These are phyloP conservation scores for Chrysoporthe puriensis DNA, from an alignment of 2,329 filamentous ascomycete genomes.

Conservation along the genomic window DNA sequence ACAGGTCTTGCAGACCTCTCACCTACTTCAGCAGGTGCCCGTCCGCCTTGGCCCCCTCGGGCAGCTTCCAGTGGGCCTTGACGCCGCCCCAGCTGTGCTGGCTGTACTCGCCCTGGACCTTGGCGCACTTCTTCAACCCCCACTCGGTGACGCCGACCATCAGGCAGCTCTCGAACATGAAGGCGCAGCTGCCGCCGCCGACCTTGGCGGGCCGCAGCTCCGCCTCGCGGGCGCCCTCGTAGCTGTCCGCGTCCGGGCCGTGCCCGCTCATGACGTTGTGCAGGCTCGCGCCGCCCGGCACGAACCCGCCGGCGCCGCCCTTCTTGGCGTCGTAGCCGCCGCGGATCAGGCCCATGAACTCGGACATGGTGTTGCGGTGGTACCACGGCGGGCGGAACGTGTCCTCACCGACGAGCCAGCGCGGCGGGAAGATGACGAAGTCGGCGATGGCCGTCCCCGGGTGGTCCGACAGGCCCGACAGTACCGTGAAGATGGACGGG, in stretches of 20 bases:
- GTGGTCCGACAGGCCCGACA: constrained; percentile 64
- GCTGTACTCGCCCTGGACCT: constrained; percentile 70
- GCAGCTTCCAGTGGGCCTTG: constrained; percentile 52
- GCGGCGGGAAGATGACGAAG: constrained; percentile 73
- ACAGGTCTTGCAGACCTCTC: background rate
- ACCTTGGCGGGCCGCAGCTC: constrained; percentile 61
- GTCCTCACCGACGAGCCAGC: constrained; percentile 70
- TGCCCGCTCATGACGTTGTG: constrained; percentile 75
- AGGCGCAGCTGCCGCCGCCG: constrained; percentile 64
- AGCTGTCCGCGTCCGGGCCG: constrained; percentile 62
- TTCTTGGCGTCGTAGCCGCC: constrained; percentile 66
- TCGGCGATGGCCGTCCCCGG: constrained; percentile 69
- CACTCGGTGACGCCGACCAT: constrained; percentile 76
- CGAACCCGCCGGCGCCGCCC: constrained; percentile 57
- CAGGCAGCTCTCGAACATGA: constrained; percentile 71
- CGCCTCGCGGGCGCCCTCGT: constrained; percentile 59
- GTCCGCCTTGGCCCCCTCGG: constrained; percentile 25
- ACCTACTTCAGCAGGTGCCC: constrained; percentile 37
- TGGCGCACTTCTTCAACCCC: constrained; percentile 63
- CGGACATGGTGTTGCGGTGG: constrained; percentile 70
- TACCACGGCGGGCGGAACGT: constrained; percentile 76
- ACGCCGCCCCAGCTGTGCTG: constrained; percentile 79
- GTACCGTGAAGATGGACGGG: constrained; percentile 75
- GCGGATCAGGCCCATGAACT: constrained; percentile 65
- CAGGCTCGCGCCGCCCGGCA: constrained; percentile 62